Base-by-base conservation (phyloP, 495 filamentous ascomycete genomes). In the Lepidopterella palustris region DNA sequence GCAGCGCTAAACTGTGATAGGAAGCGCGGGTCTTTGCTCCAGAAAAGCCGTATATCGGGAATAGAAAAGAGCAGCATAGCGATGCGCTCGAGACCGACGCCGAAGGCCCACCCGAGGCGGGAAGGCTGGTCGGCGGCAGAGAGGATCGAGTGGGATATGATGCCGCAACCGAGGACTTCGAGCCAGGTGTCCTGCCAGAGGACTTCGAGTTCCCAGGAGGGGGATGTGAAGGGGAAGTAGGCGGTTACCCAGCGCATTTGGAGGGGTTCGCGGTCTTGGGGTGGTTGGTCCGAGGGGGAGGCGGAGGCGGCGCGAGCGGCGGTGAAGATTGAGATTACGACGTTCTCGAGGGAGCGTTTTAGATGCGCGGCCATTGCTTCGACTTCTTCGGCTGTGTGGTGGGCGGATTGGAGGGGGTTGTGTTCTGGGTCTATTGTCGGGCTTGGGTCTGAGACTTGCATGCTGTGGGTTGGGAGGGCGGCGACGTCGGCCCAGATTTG, bases 21-120 rank as follows among this genome's bases (percentile, higher is more conserved):
- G 72, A 97, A 98, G 9, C 93, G 82, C 62, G 77, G 61, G 66
- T 98, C 93, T 50, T 77, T 73, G 9, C 88, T 93, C 95, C 93
- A 98, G 76, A 98, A 97, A 8, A 97, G 84, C n/a, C 93, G 84
- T 62, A 98, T 98, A 65, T 98, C 93, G 0, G 92, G 89, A 50
- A 98, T 95, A 47, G 86, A 85, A 74, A 96, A 98, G 4, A 98
- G 80, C 26, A 98, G 79, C 95, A 98, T 98, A 45, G 93, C 91
- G 54, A 98, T 87, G 54, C 93, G 81, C 69, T 98, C 93, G 23
- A 97, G 79, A 9, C 93, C 93, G 13, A 97, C 77, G 24, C 93
- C 95, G 68, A 97, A 98, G 6, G 93, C 95, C 95, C 93, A 98
- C 10, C 95, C 92, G 15, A 96, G 65, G 62, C 89, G 82, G 28